Evolutionary conservation across 805 yeast species (phyloP), one percentile per base, ranked within the genome.

Genomic region (Candida qinlingensis): DNA sequence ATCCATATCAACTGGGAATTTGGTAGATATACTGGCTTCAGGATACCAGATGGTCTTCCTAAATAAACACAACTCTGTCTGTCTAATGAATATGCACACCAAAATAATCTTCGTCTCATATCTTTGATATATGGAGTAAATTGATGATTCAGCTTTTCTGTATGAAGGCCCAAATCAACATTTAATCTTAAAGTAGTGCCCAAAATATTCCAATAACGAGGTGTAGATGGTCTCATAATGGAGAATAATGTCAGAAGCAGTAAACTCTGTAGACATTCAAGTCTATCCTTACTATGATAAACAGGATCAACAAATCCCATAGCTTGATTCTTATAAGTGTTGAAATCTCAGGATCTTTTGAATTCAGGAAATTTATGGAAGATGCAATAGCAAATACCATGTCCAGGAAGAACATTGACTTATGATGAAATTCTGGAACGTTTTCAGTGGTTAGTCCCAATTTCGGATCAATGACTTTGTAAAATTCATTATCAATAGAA

Each of bases 41-140:
- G 96, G 94, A 90, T 84, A 1, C 96, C 94, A 54, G 85, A 83
- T 0, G 97, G 97, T 37, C 97, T 74, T 1, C 95, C 95, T 44
- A 90, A 70, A 61, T 89, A 89, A 40, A 90, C 82, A 62, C 96
- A 85, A 8, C 88, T 81, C 62, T 89, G 96, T 27, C 97, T 68
- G 63, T 90, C 97, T 47, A 91, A 66, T 1, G 91, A 77, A 62
- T 90, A 90, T 2, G 92, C 81, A 63, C 96, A 85, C 97, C 97
- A 90, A 58, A 91, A 90, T 29, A 87, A 62, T 40, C 95, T 67
- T 56, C 95, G 73, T 50, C 95, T 72, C 64, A 85, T 66, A 60
- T 90, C 97, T 33, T 77, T 67, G 0, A 76, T 69, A 57, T 76
- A 81, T 0, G 85, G 77, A 52, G 81, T 81, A 47, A 67, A 66